These are phyloP conservation scores for Lipomyces yarrowii DNA, from an alignment of 1,139 yeast genomes.

Conservation along the genomic window DNA sequence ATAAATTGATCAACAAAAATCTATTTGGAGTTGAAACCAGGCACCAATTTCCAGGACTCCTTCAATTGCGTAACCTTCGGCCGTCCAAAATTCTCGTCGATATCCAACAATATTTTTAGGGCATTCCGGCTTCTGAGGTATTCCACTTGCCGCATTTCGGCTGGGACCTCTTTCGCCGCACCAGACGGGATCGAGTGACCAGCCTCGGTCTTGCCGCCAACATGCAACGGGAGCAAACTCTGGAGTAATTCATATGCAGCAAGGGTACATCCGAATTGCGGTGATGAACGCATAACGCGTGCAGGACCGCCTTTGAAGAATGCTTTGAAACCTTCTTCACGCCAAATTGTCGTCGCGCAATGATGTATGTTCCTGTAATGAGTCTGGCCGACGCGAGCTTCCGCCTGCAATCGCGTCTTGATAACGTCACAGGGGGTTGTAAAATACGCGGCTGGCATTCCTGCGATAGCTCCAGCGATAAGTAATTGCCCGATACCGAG, in stretches of 20 bases:
- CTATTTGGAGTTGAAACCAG: conserved; percentile 15
- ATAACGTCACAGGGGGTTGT: conserved; percentile 62
- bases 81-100: conserved; percentile 51
- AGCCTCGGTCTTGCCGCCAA: conserved; percentile 45
- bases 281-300: conserved; percentile 90
- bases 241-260: conserved; percentile 93
- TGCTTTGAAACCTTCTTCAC: conserved; percentile 78
- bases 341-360: conserved; percentile 71
- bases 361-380: conserved; percentile 75
- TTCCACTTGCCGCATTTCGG: conserved; percentile 41
- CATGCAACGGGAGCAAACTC: conserved; percentile 56
- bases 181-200: conserved; percentile 48
- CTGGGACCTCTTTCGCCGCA: conserved; percentile 33
- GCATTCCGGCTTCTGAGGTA: conserved; percentile 49
- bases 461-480: conserved; percentile 90
- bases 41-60: conserved; percentile 28
- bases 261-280: conserved; percentile 95
- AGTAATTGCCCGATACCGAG: conserved; percentile 83
- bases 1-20: neutral
- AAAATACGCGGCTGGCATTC: conserved; percentile 95
- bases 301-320: conserved; percentile 98
- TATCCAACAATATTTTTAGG: conserved; percentile 48
- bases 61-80: conserved; percentile 18
- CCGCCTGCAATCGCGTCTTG: conserved; percentile 92
- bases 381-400: conserved; percentile 74